Evolutionary conservation across 352 stramenopile genomes (phyloP), one percentile per base, ranked within the genome.

Genomic region (Globisporangium spiculum): DNA sequence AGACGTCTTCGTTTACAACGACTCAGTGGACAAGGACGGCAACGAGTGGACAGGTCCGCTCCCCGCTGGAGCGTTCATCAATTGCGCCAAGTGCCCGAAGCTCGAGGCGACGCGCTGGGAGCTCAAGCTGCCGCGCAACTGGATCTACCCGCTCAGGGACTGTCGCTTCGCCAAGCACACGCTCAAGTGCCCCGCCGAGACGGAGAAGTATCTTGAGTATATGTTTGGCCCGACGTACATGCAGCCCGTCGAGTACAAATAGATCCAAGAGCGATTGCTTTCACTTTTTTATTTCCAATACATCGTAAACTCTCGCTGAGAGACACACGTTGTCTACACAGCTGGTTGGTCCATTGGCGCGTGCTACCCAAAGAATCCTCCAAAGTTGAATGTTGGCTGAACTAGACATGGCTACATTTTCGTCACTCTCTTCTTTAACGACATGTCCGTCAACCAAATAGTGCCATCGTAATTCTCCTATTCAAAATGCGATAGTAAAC

Each of bases 1-100:
- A 16, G 73, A 81, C 52, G 56, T 81, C 32, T 79, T 79, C 52
- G 73, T 75, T 46, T 81, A 71, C 56, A 14, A 74, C 26, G 67
- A 76, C 60, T 68, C 55, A 50, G 34, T 60, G 2, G 55, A 75
- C 30, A 46, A 58, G 2, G 44, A 34, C 22, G 62, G 53, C 22
- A 58, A 48, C 5, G 55, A 69, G 27, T 52, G 20, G 26, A 69
- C 57, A 24, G 69, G 69, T 0, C 72, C 75, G 44, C 18, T 72
- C 57, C 30, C 68, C 0, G 74, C 73, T 16, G 67, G 65, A 16
- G 64, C 57, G 46, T 79, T 69, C 44, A 60, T 70, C 71, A 73
- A 76, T 61, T 78, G 73, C 63, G 8, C 7, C 6, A 24, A 63
- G 8, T 77, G 72, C 4, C 70, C 55, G 16, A 38, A 32, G 0